A percentile compares a stretch with the other conserved stretches of the same genome.
Evolutionary conservation across 1,284 basidiomycete genomes (phyloP).

Genomic region (Pseudozyma sp.): DNA sequence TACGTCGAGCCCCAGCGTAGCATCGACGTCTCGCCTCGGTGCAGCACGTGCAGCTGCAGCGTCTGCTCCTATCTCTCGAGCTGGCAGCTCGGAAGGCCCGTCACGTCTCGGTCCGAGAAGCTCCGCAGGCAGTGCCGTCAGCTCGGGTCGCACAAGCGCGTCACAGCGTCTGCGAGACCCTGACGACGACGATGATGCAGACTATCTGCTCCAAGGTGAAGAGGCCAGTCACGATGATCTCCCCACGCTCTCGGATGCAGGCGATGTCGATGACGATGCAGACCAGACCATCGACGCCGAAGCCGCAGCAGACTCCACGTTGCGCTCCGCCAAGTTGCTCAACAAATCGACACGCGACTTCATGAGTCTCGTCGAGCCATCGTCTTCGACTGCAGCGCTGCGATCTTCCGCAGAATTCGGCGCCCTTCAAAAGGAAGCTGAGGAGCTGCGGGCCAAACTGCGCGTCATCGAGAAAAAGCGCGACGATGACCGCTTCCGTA

Average conservation of each 20-base stretch:
- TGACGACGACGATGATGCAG: slow-evolving; percentile 15
- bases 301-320: slow-evolving; percentile 11
- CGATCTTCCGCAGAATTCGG: slow-evolving; percentile 42
- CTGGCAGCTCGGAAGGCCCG: slow-evolving; percentile 37
- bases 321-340: slow-evolving; percentile 32
- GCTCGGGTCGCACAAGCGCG: slow-evolving; percentile 38
- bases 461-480: slow-evolving; percentile 87
- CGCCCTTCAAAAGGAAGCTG: slow-evolving; percentile 56
- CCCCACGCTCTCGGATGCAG: slow-evolving; percentile 1
- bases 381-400: slow-evolving; percentile 12
- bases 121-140: slow-evolving; percentile 35
- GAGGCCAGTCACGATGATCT: slow-evolving; percentile 21
- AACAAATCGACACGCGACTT: slow-evolving; percentile 50
- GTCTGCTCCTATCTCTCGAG: slow-evolving; percentile 40
- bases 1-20: slow-evolving; percentile 36
- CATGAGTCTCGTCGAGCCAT: slow-evolving; percentile 51
- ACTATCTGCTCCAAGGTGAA: slow-evolving; percentile 11
- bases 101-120: slow-evolving; percentile 34
- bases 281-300: slow-evolving; percentile 38
- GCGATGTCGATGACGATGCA: slow-evolving; percentile 18
- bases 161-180: slow-evolving; percentile 28
- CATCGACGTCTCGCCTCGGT: slow-evolving; percentile 21
- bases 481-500: slow-evolving; percentile 83
- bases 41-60: slow-evolving; percentile 20
- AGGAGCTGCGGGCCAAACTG: slow-evolving; percentile 83